These are phyloP conservation scores for Vigna mungo DNA, from an alignment of 306 rosid genomes.

Conservation along the genomic window DNA sequence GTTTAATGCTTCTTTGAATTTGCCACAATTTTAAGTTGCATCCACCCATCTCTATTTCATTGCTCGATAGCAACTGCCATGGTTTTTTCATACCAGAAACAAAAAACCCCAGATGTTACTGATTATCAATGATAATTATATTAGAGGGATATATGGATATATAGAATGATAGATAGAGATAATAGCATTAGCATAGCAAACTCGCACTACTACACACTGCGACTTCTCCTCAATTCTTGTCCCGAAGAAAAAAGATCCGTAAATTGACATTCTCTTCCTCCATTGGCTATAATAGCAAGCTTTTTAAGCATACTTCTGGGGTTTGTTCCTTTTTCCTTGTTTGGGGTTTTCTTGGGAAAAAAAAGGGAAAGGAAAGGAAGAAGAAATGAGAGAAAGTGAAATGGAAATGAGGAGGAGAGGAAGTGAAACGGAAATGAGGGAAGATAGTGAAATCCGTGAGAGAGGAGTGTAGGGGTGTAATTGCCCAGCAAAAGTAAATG, in stretches of 20 bases:
- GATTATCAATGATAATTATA: not conserved
- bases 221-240: constrained; percentile 47
- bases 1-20: too few species aligned
- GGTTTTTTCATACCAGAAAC: constrained; percentile 50
- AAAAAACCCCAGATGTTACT: constrained; percentile 8
- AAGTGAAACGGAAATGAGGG: too few species aligned
- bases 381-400: too few species aligned
- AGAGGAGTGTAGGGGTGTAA: too few species aligned
- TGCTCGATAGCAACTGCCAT: constrained; percentile 62
- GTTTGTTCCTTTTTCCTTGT: too few species aligned
- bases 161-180: not conserved
- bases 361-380: constrained; percentile 15
- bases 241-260: constrained; percentile 53
- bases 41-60: not conserved
- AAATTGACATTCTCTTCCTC: constrained; percentile 23
- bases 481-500: too few species aligned
- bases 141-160: not conserved
- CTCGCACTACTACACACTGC: constrained; percentile 4
- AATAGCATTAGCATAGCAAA: not conserved
- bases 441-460: too few species aligned
- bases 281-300: constrained; percentile 37
- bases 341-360: constrained; percentile 42
- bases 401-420: too few species aligned
- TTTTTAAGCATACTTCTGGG: constrained; percentile 44
- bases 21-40: too few species aligned